These are phyloP conservation scores for Tieghemiomyces parasiticus DNA, from an alignment of 192 early-diverging fungal species.

Conservation along the genomic window DNA sequence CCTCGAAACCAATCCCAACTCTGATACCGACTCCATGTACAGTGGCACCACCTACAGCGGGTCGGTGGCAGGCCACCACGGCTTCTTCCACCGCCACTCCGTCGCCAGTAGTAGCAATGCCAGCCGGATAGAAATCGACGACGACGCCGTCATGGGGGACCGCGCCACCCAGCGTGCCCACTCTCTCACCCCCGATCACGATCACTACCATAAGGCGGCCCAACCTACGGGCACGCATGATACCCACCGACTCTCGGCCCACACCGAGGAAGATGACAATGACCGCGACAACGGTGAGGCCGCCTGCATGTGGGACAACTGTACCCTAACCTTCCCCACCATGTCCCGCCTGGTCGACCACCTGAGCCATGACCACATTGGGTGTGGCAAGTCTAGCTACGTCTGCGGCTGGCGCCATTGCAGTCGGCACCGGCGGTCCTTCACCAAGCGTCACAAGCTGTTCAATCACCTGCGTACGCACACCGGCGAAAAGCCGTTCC, in stretches of 20 bases:
- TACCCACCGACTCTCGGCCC: too few species aligned
- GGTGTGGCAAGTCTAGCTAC: slow-evolving; percentile 27
- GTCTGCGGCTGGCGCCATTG: slow-evolving; percentile 29
- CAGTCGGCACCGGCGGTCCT: slow-evolving; percentile 45
- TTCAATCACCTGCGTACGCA: slow-evolving; percentile 58
- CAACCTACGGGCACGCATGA: too few species aligned
- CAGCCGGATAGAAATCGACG: not conserved
- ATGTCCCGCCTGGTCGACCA: slow-evolving; percentile 25
- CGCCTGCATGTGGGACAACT: slow-evolving; percentile 54
- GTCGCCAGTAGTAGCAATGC: not conserved
- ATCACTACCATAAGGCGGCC: too few species aligned
- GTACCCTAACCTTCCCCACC: slow-evolving; percentile 22
- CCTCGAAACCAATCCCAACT: not conserved
- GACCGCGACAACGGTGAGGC: slow-evolving; percentile 5
- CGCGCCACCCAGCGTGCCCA: not conserved
- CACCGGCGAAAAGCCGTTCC: slow-evolving; percentile 62
- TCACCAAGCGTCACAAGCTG: slow-evolving; percentile 56
- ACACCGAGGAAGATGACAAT: too few species aligned
- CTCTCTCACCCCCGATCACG: not conserved
- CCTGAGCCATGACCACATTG: slow-evolving; percentile 23
- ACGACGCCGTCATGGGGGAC: not conserved
- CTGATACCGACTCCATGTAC: not conserved
- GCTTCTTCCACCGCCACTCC: not conserved
- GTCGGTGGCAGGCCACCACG: not conserved
- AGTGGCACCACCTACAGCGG: not conserved